Conservation (phyloP, 495 filamentous ascomycete species). For the Oidiodendron maius region DNA sequence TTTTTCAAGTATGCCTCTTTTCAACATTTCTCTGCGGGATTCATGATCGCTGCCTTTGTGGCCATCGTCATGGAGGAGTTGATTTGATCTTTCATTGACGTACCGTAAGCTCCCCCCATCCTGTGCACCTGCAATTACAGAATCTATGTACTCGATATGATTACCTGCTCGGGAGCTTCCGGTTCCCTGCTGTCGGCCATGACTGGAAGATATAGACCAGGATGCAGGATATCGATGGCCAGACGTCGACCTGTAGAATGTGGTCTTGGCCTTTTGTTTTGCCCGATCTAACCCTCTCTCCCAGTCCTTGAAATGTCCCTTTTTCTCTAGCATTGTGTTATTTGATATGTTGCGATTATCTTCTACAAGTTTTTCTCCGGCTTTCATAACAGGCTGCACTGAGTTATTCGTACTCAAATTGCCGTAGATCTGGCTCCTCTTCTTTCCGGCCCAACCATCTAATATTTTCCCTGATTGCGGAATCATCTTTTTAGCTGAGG, state of each 20-base stretch:
- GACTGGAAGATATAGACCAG: slow-evolving; percentile 20
- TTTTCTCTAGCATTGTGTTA: background rate
- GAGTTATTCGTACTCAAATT: slow-evolving; percentile 3
- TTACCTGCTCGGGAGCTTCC: slow-evolving; percentile 7
- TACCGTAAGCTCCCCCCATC: slow-evolving; percentile 14
- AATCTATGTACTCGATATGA: slow-evolving; percentile 12
- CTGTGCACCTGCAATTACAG: slow-evolving; percentile 10
- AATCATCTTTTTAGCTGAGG: background rate
- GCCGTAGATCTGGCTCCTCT: slow-evolving; percentile 5
- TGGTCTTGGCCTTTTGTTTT: slow-evolving; percentile 14
- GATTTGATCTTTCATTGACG: background rate
- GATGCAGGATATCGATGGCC: slow-evolving; percentile 13
- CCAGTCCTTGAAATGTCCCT: slow-evolving; percentile 13
- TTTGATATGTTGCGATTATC: background rate
- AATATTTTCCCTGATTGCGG: background rate
- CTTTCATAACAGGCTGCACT: background rate
- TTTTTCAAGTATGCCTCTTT: background rate
- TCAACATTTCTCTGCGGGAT: background rate
- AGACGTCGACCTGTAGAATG: slow-evolving; percentile 5
- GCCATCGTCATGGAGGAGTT: slow-evolving; percentile 9
- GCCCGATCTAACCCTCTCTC: slow-evolving; percentile 14
- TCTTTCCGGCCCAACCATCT: background rate
- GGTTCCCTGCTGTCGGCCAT: slow-evolving; percentile 13
- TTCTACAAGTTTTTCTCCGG: background rate
- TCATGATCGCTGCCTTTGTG: background rate